A percentile compares a stretch with the other conserved stretches of the same genome.
phyloP scores from a whole-genome alignment of 2,329 filamentous ascomycete species.

The Epichloe glyceriae region DNA sequence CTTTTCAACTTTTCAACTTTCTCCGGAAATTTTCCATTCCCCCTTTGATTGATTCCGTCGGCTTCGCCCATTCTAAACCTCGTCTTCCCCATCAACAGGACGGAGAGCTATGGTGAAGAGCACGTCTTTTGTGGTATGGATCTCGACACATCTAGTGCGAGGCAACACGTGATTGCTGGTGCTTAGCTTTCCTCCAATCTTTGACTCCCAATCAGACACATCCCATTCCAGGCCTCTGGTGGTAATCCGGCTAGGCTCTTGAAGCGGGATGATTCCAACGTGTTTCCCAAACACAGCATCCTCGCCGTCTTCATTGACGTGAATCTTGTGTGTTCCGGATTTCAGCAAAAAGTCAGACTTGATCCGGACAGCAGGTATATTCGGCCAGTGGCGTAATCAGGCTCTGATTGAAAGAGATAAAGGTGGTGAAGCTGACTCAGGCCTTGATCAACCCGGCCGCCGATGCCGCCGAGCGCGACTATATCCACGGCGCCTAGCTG shows the following conservation, averaged over 20 bases:
- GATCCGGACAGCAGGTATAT: constrained; percentile 73
- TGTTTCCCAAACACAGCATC: constrained; percentile 56
- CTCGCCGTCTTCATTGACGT: constrained; percentile 39
- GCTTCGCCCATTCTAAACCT: constrained; percentile 2
- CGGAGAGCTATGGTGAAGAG: constrained; percentile 61
- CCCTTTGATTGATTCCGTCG: not conserved
- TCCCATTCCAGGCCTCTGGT: constrained; percentile 85
- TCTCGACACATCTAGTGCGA: constrained; percentile 43
- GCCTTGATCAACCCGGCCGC: constrained; percentile 85
- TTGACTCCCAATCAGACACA: constrained; percentile 65
- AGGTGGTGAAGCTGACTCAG: constrained; percentile 82
- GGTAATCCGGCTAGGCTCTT: constrained; percentile 63
- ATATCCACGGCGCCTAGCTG: constrained; percentile 39
- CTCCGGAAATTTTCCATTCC: not conserved
- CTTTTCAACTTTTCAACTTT: not conserved
- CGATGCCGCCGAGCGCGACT: constrained; percentile 72
- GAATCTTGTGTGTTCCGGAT: constrained; percentile 53
- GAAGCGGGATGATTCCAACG: constrained; percentile 76
- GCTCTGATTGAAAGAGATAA: constrained; percentile 45
- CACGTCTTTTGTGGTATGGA: constrained; percentile 51
- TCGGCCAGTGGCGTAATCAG: constrained; percentile 36
- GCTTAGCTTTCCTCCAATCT: constrained; percentile 60
- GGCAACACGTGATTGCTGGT: constrained; percentile 67
- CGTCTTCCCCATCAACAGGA: constrained; percentile 22
- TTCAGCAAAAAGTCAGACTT: constrained; percentile 69